A percentile compares a stretch with the other conserved stretches of the same genome.
Conservation (phyloP, 2,329 filamentous ascomycete species). For the Fusarium caatingaense region DNA sequence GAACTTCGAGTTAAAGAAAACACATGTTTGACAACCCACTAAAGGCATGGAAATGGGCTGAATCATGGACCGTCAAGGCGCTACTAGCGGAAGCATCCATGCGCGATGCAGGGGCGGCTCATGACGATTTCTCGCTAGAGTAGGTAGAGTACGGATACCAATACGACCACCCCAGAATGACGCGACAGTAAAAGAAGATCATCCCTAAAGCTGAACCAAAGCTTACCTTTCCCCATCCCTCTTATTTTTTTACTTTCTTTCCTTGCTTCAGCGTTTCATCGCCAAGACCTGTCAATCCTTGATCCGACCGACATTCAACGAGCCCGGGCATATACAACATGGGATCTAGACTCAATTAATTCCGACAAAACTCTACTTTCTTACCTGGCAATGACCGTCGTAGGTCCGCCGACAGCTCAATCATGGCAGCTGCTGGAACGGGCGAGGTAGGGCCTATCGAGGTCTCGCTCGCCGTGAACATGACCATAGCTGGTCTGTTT, state of each 20-base stretch:
- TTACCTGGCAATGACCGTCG: slow-evolving; percentile 16
- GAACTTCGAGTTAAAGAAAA: neutral
- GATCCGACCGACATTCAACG: neutral
- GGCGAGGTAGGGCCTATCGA: slow-evolving; percentile 25
- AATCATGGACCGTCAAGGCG: slow-evolving; percentile 4
- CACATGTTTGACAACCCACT: neutral
- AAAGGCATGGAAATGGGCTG: neutral
- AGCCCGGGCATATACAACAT: neutral
- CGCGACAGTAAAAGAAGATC: neutral
- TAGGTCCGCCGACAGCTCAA: slow-evolving; percentile 18
- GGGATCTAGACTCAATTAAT: neutral
- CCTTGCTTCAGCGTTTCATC: neutral
- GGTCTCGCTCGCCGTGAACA: slow-evolving; percentile 27
- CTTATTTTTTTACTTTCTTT: neutral
- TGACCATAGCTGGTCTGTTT: slow-evolving; percentile 36
- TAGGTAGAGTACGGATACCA: neutral
- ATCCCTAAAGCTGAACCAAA: neutral
- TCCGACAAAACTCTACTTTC: neutral
- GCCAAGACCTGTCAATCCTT: neutral
- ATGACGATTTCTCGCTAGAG: slow-evolving; percentile 11
- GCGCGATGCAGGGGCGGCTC: neutral
- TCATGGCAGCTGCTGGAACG: slow-evolving; percentile 21
- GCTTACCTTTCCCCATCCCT: neutral
- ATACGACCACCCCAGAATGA: slow-evolving; percentile 1
- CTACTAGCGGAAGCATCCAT: slow-evolving; percentile 14